Conservation (phyloP, 192 early-diverging fungal species). For the Gaertneriomyces semiglobifer region DNA sequence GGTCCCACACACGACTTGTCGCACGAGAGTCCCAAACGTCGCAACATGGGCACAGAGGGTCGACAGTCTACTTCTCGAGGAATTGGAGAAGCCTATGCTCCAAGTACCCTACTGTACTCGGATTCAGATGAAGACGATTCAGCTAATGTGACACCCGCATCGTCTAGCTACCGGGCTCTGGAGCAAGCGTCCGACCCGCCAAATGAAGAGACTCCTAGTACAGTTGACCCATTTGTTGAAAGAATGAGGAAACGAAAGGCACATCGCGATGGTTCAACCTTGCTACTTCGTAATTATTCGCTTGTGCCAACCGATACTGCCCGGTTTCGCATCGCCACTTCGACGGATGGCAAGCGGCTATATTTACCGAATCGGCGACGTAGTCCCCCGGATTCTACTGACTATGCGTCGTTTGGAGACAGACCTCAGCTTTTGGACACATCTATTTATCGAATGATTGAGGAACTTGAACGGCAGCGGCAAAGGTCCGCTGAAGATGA, state of each 20-base stretch:
- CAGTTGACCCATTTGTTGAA: not conserved
- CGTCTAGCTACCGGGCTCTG: no score
- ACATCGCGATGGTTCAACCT: no score
- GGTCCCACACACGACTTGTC: no score
- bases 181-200: no score
- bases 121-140: no score
- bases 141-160: no score
- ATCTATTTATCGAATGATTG: slow-evolving; percentile 31
- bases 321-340: slow-evolving; percentile 10
- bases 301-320: slow-evolving; percentile 15
- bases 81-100: no score
- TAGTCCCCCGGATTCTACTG: not conserved
- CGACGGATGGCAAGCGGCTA: slow-evolving; percentile 24
- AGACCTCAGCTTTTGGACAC: slow-evolving; percentile 15
- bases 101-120: no score
- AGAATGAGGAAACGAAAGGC: not conserved
- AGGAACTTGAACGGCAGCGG: slow-evolving; percentile 30
- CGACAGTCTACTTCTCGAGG: no score
- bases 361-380: slow-evolving; percentile 36
- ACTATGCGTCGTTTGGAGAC: not conserved
- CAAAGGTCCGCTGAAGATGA: slow-evolving; percentile 12
- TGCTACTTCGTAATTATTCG: slow-evolving; percentile 14
- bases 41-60: no score
- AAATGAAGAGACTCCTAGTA: not conserved
- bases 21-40: no score